Base-by-base conservation (phyloP, 2,329 filamentous ascomycete genomes). In the Penicillium crustosum region DNA sequence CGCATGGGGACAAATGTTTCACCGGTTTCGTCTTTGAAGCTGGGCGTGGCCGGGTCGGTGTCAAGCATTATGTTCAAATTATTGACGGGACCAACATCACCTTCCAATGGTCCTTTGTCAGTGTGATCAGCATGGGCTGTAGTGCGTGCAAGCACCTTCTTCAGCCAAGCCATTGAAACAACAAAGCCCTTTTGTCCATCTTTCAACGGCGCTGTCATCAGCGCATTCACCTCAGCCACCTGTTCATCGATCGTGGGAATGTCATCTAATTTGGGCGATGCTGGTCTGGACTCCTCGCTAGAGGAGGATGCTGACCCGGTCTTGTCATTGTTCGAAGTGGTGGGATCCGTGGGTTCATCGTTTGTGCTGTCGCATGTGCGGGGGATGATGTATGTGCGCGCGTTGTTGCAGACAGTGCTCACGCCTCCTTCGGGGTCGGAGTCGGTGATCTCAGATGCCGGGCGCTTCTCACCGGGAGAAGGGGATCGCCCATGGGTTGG, bases 51-150 rank as follows among this genome's bases (percentile, higher is more conserved):
- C 4, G 75, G 77, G 58, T 80, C 78, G 29, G 72, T 80, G 61
- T 87, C 82, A 58, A 87, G 79, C 51, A 93, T 86, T 59, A 97
- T 87, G 69, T 93, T 89, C 0, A 89, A 86, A 70, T 97, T 97
- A 78, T 97, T 91, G 33, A 97, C 84, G 0, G 90, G 89, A 1
- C 92, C 92, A 55, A 94, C 83, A 5, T 85, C 82, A 7, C 83
- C 85, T 57, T 87, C 82, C 12, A 80, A 71, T 10, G 83, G 82
- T n/a, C 81, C 77, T 61, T 89, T 89, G 59, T 82, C 78, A 39
- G 77, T 78, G 51, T 84, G 82, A 61, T 82, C 80, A 21, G 80
- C 81, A 51, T 81, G 76, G 57, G 83, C 83, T 9, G 83, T 81
- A 49, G 84, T 84, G 55, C 90, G 81, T 25, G 89, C 83, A 58